phyloP scores from a whole-genome alignment of 1,284 basidiomycete genomes.

The Ceratobasidium sp. region DNA sequence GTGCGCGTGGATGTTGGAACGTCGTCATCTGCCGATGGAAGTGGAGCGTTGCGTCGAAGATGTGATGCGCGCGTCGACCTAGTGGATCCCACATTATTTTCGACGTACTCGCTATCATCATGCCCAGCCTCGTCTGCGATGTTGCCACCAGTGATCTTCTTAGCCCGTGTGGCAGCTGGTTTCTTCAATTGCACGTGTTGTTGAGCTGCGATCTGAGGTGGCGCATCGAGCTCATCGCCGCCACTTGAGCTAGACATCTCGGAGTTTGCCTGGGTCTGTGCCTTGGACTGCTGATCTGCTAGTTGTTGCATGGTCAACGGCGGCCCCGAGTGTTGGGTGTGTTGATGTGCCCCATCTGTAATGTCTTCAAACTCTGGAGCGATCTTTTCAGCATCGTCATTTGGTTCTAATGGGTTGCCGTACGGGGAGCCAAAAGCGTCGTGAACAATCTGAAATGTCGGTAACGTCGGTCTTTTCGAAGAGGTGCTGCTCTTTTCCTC shows the following conservation, averaged over 20 bases:
- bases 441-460: not conserved
- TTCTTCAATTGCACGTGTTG: conserved; percentile 12
- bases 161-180: conserved; percentile 23
- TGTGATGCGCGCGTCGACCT: conserved; percentile 23
- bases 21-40: not conserved
- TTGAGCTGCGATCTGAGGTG: conserved; percentile 2
- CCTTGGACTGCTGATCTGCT: conserved; percentile 60
- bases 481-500: not conserved
- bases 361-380: conserved; percentile 49
- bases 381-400: conserved; percentile 54
- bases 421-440: not conserved
- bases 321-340: conserved; percentile 45
- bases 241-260: conserved; percentile 37
- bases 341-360: not conserved
- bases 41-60: conserved; percentile 17
- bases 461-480: not conserved
- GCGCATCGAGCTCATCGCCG: not conserved
- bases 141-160: conserved; percentile 22
- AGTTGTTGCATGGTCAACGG: conserved; percentile 75
- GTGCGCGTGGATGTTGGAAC: conserved; percentile 25
- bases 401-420: not conserved
- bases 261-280: conserved; percentile 40
- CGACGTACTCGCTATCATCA: conserved; percentile 28
- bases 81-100: not conserved
- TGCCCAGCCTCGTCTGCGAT: conserved; percentile 49